Base-by-base conservation (phyloP, 768 basidiomycete species). In the Multifurca ochricompacta region DNA sequence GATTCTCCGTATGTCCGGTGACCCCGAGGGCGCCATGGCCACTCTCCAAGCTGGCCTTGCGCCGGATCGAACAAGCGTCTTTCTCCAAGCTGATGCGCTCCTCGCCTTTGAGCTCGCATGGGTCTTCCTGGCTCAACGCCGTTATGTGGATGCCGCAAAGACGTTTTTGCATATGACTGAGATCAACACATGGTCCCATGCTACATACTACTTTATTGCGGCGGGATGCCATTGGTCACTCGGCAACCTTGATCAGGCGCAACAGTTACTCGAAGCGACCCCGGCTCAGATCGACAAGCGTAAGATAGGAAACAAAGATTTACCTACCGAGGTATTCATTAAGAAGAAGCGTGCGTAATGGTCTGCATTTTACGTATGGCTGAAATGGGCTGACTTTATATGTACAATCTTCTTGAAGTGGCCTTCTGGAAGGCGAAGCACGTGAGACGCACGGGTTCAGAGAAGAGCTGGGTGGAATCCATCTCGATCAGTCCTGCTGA, bases 61-160 rank as follows among this genome's bases (percentile, higher is more conserved):
- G 21, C 73, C 77, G 0, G 76, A 73, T n/a, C 69, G 78, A 13
- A 69, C 72, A 9, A 74, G 78, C 58, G 72, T 73, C 0, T 90
- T 89, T 64, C 74, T 70, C 16, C 85, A 90, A 65, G 87, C 84
- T 1, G 86, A 89, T 65, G 80, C 82, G 18, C 65, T 89, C 62
- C 73, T 90, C 6, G 73, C 79, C 13, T 90, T 87, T 59, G 88
- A 91, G 66, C 74, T 91, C 3, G 86, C 84, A 0, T 90, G 88
- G 87, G 82, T 81, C 14, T 66, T 86, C 1, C 73, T 90, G 3
- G 74, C 80, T 1, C 75, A 85, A 53, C 68, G 82, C 49, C 71
- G 76, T 53, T 87, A 89, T 51, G 69, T 76, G 58, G 85, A 89
- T 58, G 75, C 83, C 1, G 85, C 85, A 1, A 78, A 84, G 43